Conservation (phyloP, 2,329 filamentous ascomycete genomes). For the Colletotrichum viniferum region DNA sequence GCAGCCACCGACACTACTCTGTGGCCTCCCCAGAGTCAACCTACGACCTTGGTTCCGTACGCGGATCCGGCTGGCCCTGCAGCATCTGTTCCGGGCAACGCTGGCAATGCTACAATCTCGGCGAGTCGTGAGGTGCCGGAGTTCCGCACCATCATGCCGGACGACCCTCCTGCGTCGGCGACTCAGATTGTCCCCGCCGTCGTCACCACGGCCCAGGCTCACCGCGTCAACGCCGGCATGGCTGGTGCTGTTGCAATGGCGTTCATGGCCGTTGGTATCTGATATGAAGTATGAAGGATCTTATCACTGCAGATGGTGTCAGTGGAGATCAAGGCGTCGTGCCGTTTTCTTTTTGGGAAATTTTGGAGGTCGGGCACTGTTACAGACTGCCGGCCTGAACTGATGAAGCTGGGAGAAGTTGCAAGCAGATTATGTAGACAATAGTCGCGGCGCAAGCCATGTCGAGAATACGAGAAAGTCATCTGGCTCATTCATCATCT, state of each 20-base stretch:
- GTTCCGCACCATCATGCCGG: constrained; percentile 8
- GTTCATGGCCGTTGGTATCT: neutral
- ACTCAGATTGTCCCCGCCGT: neutral
- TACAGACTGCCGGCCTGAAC: neutral
- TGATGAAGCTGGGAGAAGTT: neutral
- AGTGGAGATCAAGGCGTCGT: neutral
- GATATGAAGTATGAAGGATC: neutral
- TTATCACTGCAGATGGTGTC: neutral
- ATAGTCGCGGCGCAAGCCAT: neutral
- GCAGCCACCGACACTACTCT: neutral
- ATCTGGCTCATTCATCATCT: neutral
- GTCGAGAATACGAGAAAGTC: neutral
- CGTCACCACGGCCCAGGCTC: constrained; percentile 5
- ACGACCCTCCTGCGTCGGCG: neutral
- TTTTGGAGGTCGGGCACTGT: constrained; percentile 1
- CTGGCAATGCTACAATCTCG: neutral
- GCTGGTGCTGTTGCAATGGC: neutral
- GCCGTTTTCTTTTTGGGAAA: neutral
- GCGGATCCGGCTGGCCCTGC: neutral
- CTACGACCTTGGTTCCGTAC: neutral
- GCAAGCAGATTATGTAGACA: constrained; percentile 11
- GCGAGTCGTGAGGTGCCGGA: neutral
- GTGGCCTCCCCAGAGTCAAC: neutral
- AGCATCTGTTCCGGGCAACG: neutral
- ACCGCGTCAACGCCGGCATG: neutral